Conservation (phyloP, 805 yeast genomes). For the Wickerhamiella musiphila region DNA sequence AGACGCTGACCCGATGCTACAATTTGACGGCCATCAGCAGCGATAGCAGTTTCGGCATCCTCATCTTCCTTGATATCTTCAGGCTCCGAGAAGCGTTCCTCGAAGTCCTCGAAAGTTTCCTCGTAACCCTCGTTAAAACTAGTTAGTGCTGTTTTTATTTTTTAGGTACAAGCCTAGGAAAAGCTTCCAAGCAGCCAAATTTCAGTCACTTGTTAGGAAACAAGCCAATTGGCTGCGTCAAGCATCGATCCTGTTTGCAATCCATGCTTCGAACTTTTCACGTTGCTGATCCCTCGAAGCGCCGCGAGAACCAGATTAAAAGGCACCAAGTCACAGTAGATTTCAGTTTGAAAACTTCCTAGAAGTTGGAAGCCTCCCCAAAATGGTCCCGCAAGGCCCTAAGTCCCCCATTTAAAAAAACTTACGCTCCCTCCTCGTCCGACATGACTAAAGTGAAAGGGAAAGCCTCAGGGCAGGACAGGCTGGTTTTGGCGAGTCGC, state of each 20-base stretch:
- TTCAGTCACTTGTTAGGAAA: not conserved
- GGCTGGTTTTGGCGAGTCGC: too few species aligned
- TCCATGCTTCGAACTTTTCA: too few species aligned
- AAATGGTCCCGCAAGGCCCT: too few species aligned
- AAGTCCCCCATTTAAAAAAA: conserved; percentile 1
- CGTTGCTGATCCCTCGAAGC: not conserved
- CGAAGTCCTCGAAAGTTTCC: conserved; percentile 56
- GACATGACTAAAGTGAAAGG: conserved; percentile 18
- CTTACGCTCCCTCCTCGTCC: conserved; percentile 28
- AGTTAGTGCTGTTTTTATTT: conserved; percentile 2
- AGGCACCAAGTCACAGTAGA: not conserved
- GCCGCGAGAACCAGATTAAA: not conserved
- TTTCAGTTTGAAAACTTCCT: not conserved
- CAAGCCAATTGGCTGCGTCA: too few species aligned
- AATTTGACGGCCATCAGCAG: conserved; percentile 58
- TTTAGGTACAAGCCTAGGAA: too few species aligned
- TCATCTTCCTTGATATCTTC: conserved; percentile 33
- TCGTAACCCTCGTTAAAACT: conserved; percentile 36
- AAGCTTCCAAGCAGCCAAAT: not conserved
- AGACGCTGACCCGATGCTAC: conserved; percentile 48
- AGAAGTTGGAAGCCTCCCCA: not conserved
- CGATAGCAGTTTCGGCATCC: conserved; percentile 29
- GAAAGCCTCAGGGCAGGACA: not conserved
- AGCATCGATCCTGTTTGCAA: too few species aligned
- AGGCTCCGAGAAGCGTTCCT: conserved; percentile 64